phyloP scores from a whole-genome alignment of 768 basidiomycete genomes.

The Sarcomyxa edulis region DNA sequence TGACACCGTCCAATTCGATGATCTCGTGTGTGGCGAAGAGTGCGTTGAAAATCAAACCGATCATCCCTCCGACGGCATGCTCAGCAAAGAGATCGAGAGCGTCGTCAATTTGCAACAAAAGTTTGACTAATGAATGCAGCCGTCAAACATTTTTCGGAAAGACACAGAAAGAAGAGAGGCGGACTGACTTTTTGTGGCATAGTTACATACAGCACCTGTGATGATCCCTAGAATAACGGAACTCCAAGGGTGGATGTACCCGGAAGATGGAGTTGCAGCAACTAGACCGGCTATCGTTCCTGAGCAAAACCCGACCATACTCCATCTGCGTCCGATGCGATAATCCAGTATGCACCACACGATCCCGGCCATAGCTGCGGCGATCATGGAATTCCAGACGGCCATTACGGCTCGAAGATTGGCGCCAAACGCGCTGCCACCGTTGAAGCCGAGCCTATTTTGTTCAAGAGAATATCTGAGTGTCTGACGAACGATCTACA shows the following conservation, averaged over 20 bases:
- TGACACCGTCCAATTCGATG: constrained; percentile 66
- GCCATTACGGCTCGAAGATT: constrained; percentile 84
- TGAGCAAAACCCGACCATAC: constrained; percentile 91
- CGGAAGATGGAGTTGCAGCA: constrained; percentile 84
- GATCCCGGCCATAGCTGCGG: constrained; percentile 76
- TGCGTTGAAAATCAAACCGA: constrained; percentile 68
- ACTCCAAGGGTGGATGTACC: constrained; percentile 74
- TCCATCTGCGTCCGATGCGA: constrained; percentile 59
- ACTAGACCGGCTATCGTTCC: constrained; percentile 88
- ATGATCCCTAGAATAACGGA: constrained; percentile 73
- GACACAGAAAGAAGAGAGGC: not conserved
- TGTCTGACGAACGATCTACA: too few relatives aligned
- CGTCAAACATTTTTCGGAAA: constrained; percentile 3
- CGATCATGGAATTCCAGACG: constrained; percentile 85
- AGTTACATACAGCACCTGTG: constrained; percentile 71
- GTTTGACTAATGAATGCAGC: constrained; percentile 47
- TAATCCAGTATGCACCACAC: constrained; percentile 83
- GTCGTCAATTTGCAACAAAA: constrained; percentile 71
- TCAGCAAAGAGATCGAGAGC: constrained; percentile 90
- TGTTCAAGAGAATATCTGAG: too few relatives aligned
- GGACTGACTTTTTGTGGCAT: constrained; percentile 71
- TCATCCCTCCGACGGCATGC: constrained; percentile 81
- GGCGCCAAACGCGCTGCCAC: constrained; percentile 82
- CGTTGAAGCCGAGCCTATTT: constrained; percentile 89
- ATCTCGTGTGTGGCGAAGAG: constrained; percentile 68